Evolutionary conservation across 495 filamentous ascomycete species (phyloP), one percentile per base, ranked within the genome.

Genomic region (Aspergillus asperescens): DNA sequence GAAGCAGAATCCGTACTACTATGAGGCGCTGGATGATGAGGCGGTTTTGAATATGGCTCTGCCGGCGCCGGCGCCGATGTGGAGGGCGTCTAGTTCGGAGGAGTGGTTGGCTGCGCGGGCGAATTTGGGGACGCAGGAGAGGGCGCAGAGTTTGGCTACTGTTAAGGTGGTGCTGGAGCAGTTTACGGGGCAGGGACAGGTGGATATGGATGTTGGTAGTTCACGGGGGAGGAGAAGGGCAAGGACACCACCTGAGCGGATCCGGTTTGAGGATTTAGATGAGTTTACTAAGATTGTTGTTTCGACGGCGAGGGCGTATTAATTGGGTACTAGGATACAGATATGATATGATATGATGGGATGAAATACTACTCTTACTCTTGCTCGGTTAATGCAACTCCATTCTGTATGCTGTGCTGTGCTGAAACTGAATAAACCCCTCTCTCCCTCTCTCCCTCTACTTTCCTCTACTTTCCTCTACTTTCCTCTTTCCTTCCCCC

Each of bases 1-100:
- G 13, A 48, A 48, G 22, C 45, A 48, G 45, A 48, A 48, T 24
- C 45, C 45, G 1, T 48, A 34, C 12, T 48, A 48, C 45, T 48
- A 48, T 23, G 45, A 48, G 45, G 45, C 45, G 20, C 22, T 48
- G 16, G 29, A 48, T 13, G 45, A 48, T 19, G 45, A 37, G 2
- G 45, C 20, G 10, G 29, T 48, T 8, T 5, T 37, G 18, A 48
- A 37, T 35, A 48, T 48, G 45, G 19, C 45, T 6, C 28, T 48
- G 6, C 45, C 45, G 1, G 45, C 45, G 12, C 45, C 45, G 8
- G 27, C 6, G 22, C 7, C 28, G 8, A 18, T 48, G 0, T 48
- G 45, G 45, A 48, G 37, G 19, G 45, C 45, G 12, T n/a, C n/a
- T n/a, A 23, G 16, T 7, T 48, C 45, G 28, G 29, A 18, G 29